Evolutionary conservation across 1,284 basidiomycete species (phyloP), one percentile per base, ranked within the genome.

Genomic region (Phylloboletellus chloephorus): DNA sequence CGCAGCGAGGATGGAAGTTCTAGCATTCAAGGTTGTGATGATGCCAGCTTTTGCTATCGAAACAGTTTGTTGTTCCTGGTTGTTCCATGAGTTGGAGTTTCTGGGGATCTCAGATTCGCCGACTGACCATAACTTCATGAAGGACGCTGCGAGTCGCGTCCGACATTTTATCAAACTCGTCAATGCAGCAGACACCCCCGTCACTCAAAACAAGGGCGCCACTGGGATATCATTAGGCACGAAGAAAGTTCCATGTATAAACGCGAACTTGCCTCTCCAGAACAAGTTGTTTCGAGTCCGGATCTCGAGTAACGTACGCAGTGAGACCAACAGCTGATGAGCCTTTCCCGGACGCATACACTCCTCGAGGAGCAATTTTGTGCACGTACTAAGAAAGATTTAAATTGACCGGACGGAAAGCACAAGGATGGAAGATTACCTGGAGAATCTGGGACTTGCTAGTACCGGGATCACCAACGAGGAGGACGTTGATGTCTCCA

Each of bases 41-140:
- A 98, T 98, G 8, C 96, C 96, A 0, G 95, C 95, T 67, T 98
- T 98, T n/a, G 96, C 96, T 47, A 98, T 95, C 2, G 94, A 98
- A 3, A 98, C 93, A 0, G 95, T 98, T 85, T 98, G 95, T 83
- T 98, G 95, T 78, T 98, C 95, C 90, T 59, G 13, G 11, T 31
- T 5, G 7, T 40, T 4, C 24, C 10, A 9, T 56, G 7, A 46
- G 43, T 37, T 13, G 13, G 26, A 51, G 29, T 11, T 13, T 17
- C 21, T 24, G 7, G 23, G 9, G 33, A 21, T 24, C 11, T 29
- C 2, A 12, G 9, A 39, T 38, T 25, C 13, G 22, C 10, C 2
- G 19, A 60, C 79, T 43, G 50, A 91, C 91, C 95, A 98, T 98
- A 28, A 98, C 96, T 84, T 98, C 96, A 63, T 98, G 95, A 37